phyloP scores from a whole-genome alignment of 2,329 filamentous ascomycete species.

The Colletotrichum nymphaeae region DNA sequence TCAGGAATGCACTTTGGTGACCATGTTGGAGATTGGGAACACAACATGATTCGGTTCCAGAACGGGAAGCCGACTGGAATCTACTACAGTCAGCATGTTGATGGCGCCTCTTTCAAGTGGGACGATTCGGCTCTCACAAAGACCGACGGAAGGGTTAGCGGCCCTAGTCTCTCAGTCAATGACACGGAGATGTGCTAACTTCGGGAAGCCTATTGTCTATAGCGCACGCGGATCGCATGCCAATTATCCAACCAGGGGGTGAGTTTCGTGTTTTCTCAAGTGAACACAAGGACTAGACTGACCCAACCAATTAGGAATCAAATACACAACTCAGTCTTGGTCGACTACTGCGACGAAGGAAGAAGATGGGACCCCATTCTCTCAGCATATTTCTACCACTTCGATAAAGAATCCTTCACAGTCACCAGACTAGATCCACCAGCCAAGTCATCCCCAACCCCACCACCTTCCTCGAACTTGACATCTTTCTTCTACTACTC shows the following conservation, averaged over 20 bases:
- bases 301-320: slow-evolving; percentile 40
- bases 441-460: background rate
- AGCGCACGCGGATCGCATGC: slow-evolving; percentile 50
- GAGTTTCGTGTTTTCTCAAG: background rate
- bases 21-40: slow-evolving; percentile 46
- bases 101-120: slow-evolving; percentile 43
- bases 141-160: slow-evolving; percentile 41
- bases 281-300: background rate
- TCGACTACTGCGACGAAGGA: slow-evolving; percentile 49
- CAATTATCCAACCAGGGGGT: slow-evolving; percentile 46
- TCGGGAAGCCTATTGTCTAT: slow-evolving; percentile 45
- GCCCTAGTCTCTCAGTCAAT: background rate
- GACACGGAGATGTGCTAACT: background rate
- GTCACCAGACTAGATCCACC: slow-evolving; percentile 37
- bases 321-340: slow-evolving; percentile 45
- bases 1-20: slow-evolving; percentile 44
- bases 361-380: slow-evolving; percentile 47
- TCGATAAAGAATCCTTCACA: slow-evolving; percentile 40
- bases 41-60: slow-evolving; percentile 46
- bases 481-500: slow-evolving; percentile 49
- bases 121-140: slow-evolving; percentile 40
- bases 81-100: slow-evolving; percentile 44
- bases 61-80: slow-evolving; percentile 42
- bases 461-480: slow-evolving; percentile 38
- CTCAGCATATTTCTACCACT: slow-evolving; percentile 49